Base-by-base conservation (phyloP, 208 protist genomes). In the Trypanosomatidae sp. region DNA sequence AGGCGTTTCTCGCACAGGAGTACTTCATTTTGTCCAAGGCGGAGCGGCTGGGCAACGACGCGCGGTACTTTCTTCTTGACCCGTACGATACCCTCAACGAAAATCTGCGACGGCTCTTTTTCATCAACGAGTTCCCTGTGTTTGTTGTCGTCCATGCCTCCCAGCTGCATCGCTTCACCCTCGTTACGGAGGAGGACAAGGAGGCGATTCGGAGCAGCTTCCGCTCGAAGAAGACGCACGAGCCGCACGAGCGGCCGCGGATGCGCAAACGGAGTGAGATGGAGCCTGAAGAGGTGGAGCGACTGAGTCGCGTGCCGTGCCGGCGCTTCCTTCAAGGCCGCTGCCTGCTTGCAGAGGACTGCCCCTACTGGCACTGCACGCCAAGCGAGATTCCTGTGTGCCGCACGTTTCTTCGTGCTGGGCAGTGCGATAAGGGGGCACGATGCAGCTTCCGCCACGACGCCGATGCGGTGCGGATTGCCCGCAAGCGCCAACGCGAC, bases 51-150 rank as follows among this genome's bases (percentile, higher is more conserved):
- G 90, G 90, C 30, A 77, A 50, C 25, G 71, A 84, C 49, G 73
- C 59, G 8, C 79, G 84, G 52, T 97, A 92, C 71, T 95, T 97
- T 64, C 69, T 70, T 13, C 69, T 97, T 0, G 70, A 86, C 25
- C 79, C 83, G 0, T 62, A 76, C 28, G 66, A 82, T 22, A 94
- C 93, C 28, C 73, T 97, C 17, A 89, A 93, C 62, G 89, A 94
- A 52, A 86, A 81, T 50, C 60, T 97, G 46, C 91, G 93, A 28
- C 80, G 74, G 0, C 72, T 97, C 15, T 97, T 94, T 73, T 95
- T 95, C 60, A 79, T 97, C 6, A 95, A 86, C 62, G 93, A 97
- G 83, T 97, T 86, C 66, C 93, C 93, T 25, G 87, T 91, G 10
- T 91, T 97, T 58, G 69, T 87, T 8, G 87, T 97, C 7, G 75